Conservation (phyloP, 108 stramenopile genomes). For the Nitzschia sp. region DNA sequence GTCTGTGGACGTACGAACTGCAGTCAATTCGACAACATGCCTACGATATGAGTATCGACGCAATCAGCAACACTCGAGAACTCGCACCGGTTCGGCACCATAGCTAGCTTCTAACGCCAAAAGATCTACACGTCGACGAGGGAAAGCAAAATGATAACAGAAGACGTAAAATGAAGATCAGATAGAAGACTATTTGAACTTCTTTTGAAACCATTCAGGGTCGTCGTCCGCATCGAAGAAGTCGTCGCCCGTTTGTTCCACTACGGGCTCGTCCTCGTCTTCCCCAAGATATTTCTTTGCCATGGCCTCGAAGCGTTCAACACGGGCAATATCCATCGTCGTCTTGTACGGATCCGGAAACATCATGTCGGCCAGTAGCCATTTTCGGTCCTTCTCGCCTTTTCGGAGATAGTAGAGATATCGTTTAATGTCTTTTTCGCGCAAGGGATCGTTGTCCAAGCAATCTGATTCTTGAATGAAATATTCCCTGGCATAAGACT, state of each 20-base stretch:
- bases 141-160: too few species aligned
- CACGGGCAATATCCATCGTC: slow-evolving; percentile 42
- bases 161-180: too few species aligned
- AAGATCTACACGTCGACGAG: too few species aligned
- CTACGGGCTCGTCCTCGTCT: slow-evolving; percentile 15
- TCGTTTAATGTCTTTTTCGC: slow-evolving; percentile 59
- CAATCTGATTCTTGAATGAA: slow-evolving; percentile 75
- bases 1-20: too few species aligned
- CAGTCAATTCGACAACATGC: too few species aligned
- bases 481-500: slow-evolving; percentile 66
- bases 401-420: slow-evolving; percentile 72
- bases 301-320: slow-evolving; percentile 50
- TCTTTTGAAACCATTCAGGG: slow-evolving; percentile 40
- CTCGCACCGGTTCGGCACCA: too few species aligned
- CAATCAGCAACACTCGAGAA: too few species aligned
- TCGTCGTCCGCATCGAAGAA: slow-evolving; percentile 45
- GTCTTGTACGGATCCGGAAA: slow-evolving; percentile 69
- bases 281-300: slow-evolving; percentile 47
- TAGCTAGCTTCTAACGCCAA: too few species aligned
- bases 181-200: too few species aligned
- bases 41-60: too few species aligned
- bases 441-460: slow-evolving; percentile 65
- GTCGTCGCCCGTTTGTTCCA: slow-evolving; percentile 28
- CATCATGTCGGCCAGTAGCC: slow-evolving; percentile 79
- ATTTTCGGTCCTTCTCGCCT: slow-evolving; percentile 77